Percentiles rank a stretch among this genome's conserved stretches.
These are phyloP conservation scores for Rutstroemia sydowiana DNA, from an alignment of 2,329 filamentous ascomycete genomes.

Conservation along the genomic window DNA sequence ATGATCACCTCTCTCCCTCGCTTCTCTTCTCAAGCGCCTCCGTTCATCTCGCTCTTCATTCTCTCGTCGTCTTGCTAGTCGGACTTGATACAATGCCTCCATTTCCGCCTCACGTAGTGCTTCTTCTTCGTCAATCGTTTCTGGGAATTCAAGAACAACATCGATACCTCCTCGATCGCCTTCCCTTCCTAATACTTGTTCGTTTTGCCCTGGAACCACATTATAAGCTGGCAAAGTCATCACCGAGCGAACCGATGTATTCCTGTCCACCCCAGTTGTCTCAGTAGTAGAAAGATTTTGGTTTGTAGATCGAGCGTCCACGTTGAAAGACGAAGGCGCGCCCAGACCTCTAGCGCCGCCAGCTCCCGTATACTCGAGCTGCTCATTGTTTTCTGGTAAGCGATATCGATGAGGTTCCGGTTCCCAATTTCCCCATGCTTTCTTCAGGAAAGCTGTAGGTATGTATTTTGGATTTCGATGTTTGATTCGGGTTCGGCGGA, in stretches of 20 bases:
- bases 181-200: slow-evolving; percentile 78
- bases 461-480: slow-evolving; percentile 43
- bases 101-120: slow-evolving; percentile 86
- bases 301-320: slow-evolving; percentile 7
- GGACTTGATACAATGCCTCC: slow-evolving; percentile 86
- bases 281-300: slow-evolving; percentile 1
- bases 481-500: slow-evolving; percentile 36
- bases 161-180: slow-evolving; percentile 91
- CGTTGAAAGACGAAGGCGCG: slow-evolving; percentile 12
- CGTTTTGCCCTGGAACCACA: slow-evolving; percentile 61
- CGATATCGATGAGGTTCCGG: slow-evolving; percentile 23
- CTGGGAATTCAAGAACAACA: slow-evolving; percentile 77
- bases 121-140: slow-evolving; percentile 65
- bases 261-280: slow-evolving; percentile 56
- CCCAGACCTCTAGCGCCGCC: slow-evolving; percentile 6
- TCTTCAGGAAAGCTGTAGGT: slow-evolving; percentile 43
- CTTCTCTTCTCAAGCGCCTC: slow-evolving; percentile 62
- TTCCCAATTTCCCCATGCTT: slow-evolving; percentile 44
- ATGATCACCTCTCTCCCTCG: slow-evolving; percentile 63
- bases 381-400: slow-evolving; percentile 28
- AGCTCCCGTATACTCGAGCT: slow-evolving; percentile 34
- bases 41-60: slow-evolving; percentile 70
- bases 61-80: slow-evolving; percentile 67
- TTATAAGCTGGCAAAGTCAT: slow-evolving; percentile 90
- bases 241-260: slow-evolving; percentile 83